Conservation (phyloP, 257 asterid genomes). For the Solanum etuberosum region DNA sequence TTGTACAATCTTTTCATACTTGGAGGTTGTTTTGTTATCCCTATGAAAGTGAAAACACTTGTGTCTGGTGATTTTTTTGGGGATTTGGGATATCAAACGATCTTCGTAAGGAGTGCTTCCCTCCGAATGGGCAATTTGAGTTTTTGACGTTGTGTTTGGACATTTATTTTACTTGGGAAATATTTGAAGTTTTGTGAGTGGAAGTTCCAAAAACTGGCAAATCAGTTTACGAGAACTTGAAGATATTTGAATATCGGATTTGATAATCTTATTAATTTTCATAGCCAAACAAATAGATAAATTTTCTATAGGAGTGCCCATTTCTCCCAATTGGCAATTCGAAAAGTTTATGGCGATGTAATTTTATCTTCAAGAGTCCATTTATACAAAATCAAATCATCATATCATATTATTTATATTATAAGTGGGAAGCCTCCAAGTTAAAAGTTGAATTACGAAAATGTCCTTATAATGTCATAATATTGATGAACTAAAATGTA, state of each 20-base stretch:
- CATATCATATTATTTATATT: too few species aligned
- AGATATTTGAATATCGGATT: neutral
- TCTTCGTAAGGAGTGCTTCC: neutral
- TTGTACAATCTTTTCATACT: neutral
- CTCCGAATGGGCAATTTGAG: too few species aligned
- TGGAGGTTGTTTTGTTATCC: neutral
- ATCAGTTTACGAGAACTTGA: too few species aligned
- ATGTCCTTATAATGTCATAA: too few species aligned
- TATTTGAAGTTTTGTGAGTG: too few species aligned
- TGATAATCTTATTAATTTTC: neutral
- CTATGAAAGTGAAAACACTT: neutral
- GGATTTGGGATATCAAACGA: neutral
- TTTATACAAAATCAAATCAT: neutral
- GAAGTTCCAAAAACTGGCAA: too few species aligned
- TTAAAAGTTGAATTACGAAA: too few species aligned
- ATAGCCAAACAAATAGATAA: neutral
- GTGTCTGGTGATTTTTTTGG: neutral
- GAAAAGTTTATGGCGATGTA: neutral
- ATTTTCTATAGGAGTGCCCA: neutral
- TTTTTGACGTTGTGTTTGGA: too few species aligned
- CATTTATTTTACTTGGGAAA: too few species aligned
- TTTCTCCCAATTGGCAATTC: neutral
- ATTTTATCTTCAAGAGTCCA: neutral
- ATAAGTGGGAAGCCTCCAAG: too few species aligned
- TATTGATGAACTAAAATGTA: too few species aligned